Evolutionary conservation across 768 basidiomycete genomes (phyloP).

Genomic region (Termitomyces sp.): DNA sequence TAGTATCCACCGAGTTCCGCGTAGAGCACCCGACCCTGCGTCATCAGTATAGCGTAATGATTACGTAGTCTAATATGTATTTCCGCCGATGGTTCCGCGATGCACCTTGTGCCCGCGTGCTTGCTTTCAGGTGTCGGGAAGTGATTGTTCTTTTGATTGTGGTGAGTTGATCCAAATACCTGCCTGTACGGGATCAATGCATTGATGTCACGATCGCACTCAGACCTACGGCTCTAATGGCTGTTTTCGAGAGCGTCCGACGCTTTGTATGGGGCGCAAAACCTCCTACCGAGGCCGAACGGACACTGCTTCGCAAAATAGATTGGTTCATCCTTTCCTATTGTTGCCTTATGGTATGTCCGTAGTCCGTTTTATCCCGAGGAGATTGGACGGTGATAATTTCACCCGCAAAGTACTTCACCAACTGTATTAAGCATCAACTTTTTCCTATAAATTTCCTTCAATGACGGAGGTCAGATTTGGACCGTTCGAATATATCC

Average conservation of each 20-base stretch:
- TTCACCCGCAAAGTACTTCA: constrained; percentile 45
- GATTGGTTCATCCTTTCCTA: constrained; percentile 69
- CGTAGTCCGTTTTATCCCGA: not conserved
- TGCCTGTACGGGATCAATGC: not conserved
- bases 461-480: constrained; percentile 31
- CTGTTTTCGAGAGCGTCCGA: constrained; percentile 3
- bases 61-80: constrained; percentile 4
- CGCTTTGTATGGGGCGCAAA: constrained; percentile 14
- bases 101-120: not conserved
- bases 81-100: constrained; percentile 1
- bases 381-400: constrained; percentile 7
- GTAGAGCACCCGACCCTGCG: constrained; percentile 1
- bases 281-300: constrained; percentile 26
- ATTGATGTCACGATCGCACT: not conserved
- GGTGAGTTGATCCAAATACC: not conserved
- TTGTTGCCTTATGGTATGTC: constrained; percentile 58
- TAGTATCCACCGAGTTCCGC: not conserved
- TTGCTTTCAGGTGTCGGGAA: not conserved
- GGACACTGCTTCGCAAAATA: constrained; percentile 48
- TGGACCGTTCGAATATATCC: constrained; percentile 61
- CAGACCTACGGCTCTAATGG: not conserved
- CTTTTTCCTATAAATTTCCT: constrained; percentile 1
- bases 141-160: not conserved
- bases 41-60: constrained; percentile 5
- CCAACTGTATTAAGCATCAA: constrained; percentile 44